Base-by-base conservation (phyloP, 116 monocot genomes). In the Iris pallida region DNA sequence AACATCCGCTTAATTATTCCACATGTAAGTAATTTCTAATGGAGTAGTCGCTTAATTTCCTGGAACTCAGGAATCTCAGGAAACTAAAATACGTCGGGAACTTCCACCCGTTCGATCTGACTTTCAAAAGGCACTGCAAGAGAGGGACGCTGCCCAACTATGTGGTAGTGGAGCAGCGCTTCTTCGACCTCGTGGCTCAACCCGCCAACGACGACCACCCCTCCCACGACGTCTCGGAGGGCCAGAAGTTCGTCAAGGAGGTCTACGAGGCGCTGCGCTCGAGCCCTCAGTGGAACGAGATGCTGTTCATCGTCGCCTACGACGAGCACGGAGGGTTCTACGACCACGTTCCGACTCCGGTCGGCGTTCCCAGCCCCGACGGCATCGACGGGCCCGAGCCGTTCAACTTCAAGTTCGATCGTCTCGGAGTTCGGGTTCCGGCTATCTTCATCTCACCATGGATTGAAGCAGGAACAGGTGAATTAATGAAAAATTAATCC, bases 291-390 rank as follows among this genome's bases (percentile, higher is more conserved):
- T 97, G 96, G 96, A 78, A 97, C 40, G 75, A 97, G 81, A 81
- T 87, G 57, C 58, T 97, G 48, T 78, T 97, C 60, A 53, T 97
- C 54, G 74, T 92, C 71, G 85, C 73, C 63, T 97, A 92, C 59
- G 96, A 97, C 64, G 92, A 97, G 71, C 96, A 97, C 53, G 96
- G 92, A 1, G 96, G 96, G 0, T 97, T 97, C 83, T 97, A 74
- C 61, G 96, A 97, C 59, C 96, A 97, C 59, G 92, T 97, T 8
- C 85, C 89, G 1, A 75, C 91, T 4, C 86, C 92, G 0, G 79
- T 70, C 15, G 81, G 81, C 1, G 92, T 97, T 42, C 92, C 96
- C 8, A 89, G 81, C 66, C 89, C 96, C 0, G 89, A 97, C 5
- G 92, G 67, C 71, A 85, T 92, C 45, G 80, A 80, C 40, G 83